These are phyloP conservation scores for Acanthamoeba culbertsoni DNA, from an alignment of 208 protist genomes.

Conservation along the genomic window DNA sequence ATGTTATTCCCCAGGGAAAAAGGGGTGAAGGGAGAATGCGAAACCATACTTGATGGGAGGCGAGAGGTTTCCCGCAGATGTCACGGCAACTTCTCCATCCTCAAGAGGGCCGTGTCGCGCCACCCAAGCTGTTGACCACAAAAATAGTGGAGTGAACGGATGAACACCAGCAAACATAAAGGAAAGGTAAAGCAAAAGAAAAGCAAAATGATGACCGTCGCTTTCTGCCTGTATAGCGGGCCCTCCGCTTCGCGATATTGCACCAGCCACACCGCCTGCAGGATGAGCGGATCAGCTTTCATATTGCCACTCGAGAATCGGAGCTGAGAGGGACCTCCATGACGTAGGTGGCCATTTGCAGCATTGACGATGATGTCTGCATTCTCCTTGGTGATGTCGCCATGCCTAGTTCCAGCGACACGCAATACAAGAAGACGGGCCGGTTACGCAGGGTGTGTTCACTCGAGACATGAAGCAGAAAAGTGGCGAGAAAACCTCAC, in stretches of 20 bases:
- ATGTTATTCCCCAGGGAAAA: neutral
- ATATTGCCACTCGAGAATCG: neutral
- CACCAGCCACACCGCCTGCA: neutral
- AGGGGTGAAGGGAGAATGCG: neutral
- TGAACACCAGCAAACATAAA: too few species aligned
- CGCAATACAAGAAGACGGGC: too few species aligned
- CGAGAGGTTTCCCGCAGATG: neutral
- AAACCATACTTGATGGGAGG: neutral
- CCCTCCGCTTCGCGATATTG: slow-evolving; percentile 20
- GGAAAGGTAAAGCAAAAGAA: too few species aligned
- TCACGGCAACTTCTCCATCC: slow-evolving; percentile 9
- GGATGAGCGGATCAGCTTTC: neutral
- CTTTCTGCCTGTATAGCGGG: neutral
- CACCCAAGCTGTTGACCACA: neutral
- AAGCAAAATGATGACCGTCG: too few species aligned
- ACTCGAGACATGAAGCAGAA: too few species aligned
- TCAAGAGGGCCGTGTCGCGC: neutral
- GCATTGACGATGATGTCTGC: slow-evolving; percentile 29
- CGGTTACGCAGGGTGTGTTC: too few species aligned
- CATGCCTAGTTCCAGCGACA: too few species aligned
- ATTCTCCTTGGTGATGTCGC: slow-evolving; percentile 45
- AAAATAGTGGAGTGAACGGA: neutral
- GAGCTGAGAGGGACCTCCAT: neutral
- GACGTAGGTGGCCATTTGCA: neutral
- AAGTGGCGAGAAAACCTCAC: too few species aligned